Base-by-base conservation (phyloP, 768 basidiomycete genomes). In the Kwoniella botswanensis region DNA sequence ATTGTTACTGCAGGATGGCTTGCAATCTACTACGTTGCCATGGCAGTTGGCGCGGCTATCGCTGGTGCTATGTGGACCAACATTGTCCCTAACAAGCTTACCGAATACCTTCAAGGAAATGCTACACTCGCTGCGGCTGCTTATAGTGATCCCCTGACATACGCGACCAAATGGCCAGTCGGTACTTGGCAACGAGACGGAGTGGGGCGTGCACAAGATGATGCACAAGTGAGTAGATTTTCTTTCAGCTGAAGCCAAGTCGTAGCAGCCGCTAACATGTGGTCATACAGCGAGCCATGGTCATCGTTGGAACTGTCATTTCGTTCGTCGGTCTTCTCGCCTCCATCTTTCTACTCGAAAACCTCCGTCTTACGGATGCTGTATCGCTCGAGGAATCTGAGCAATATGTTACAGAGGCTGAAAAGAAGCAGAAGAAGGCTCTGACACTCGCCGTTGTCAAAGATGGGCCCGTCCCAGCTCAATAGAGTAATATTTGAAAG, bases 61-160 rank as follows among this genome's bases (percentile, higher is more conserved):
- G 76, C 78, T 9, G 82, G 82, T 29, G 80, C 75, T 18, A 80
- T 83, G 67, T 83, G 82, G 82, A 79, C 81, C 50, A 83, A 83
- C 71, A 46, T 73, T 58, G 79, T 83, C 52, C 79, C 81, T 2
- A 21, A 56, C 44, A 75, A 76, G 64, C 67, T 83, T 41, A 21
- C 67, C 41, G 21, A n/a, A 1, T 82, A 82, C 69, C 71, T 83
- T 55, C 26, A 43, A 50, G 66, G 65, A 21, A 75, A 83, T 69
- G 46, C 70, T 43, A 75, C 76, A 1, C 71, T 83, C 53, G 74
- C 74, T 59, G 61, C 62, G 1, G 24, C 66, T 42, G 82, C 82
- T 11, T 83, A 80, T 69, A 41, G 52, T 12, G 74, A 80, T 63
- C 82, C 82, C 1, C 64, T 80, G 54, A 72, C 71, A 4, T 79